These are phyloP conservation scores for Candida pseudoglaebosa DNA, from an alignment of 805 yeast genomes.

Conservation along the genomic window DNA sequence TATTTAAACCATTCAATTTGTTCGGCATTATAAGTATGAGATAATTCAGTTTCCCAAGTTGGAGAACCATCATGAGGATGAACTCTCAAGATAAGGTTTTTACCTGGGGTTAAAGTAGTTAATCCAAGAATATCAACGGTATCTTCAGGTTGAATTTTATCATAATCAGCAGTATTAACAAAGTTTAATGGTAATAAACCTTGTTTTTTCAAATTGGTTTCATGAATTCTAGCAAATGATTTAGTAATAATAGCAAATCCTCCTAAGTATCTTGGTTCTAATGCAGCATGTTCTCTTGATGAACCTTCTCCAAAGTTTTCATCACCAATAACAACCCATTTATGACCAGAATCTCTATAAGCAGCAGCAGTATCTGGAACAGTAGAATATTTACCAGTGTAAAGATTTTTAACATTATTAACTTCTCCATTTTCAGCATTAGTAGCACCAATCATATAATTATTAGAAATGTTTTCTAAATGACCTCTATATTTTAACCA, in stretches of 20 bases:
- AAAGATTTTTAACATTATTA: conserved; percentile 81
- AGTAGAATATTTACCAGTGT: conserved; percentile 89
- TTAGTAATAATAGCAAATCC: conserved; percentile 97
- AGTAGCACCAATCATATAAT: conserved; percentile 99
- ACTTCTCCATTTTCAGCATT: conserved; percentile 96
- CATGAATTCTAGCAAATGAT: conserved; percentile 98
- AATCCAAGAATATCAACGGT: conserved; percentile 84
- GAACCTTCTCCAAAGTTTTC: conserved; percentile 99
- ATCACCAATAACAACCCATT: conserved; percentile 98
- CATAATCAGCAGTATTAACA: conserved; percentile 83
- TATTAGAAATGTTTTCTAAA: conserved; percentile 96
- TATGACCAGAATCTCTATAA: conserved; percentile 89
- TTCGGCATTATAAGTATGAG: conserved; percentile 94
- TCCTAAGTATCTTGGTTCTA: conserved; percentile 99
- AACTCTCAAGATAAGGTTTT: conserved; percentile 74
- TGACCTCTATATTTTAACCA: conserved; percentile 99
- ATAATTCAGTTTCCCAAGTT: conserved; percentile 85
- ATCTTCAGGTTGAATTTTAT: conserved; percentile 88
- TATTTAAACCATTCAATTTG: conserved; percentile 99
- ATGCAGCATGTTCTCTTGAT: conserved; percentile 99
- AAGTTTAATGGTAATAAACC: conserved; percentile 98
- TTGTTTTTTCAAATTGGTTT: conserved; percentile 99
- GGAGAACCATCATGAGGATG: conserved; percentile 65
- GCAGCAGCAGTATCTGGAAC: conserved; percentile 96
- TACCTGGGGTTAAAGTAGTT: conserved; percentile 87